Evolutionary conservation across 2,329 filamentous ascomycete genomes (phyloP), one percentile per base, ranked within the genome.

Genomic region (Fusarium proliferatum): DNA sequence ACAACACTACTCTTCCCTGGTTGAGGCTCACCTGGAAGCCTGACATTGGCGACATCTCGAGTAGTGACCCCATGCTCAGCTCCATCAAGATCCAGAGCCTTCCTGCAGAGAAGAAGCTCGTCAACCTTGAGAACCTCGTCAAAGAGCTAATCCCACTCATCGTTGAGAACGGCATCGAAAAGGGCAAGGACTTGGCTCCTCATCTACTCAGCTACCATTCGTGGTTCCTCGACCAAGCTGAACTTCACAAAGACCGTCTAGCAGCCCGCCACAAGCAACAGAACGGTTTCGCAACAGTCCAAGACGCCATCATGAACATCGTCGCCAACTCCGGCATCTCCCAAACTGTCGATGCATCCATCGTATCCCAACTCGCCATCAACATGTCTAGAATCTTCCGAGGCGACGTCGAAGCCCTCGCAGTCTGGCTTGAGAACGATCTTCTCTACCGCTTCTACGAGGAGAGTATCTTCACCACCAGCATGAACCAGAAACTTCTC

Each of bases 401-500:
- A 13, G 74, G 74, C 15, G 74, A 76, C 23, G 72, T 73, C 11
- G 74, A 76, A 48, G 66, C 72, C 48, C 57, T 76, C 2, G 74
- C 74, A 21, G 74, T 76, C 9, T 76, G 74, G 74, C 66, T 76
- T 6, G 72, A 76, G 49, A 45, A 75, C 49, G 69, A 76, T 23
- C 8, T 76, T 19, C 23, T 76, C 21, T 76, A 76, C 52, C 67
- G 64, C 15, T 76, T 76, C 53, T 76, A 76, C 36, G 72, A 76
- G 45, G 63, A 76, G 42, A 76, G 74, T 8, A 76, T 76, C 53
- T 76, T 76, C 53, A 76, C 74, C 8, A 76, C 74, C 6, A 76
- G 74, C 53, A 76, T 76, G 74, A 76, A 76, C 49, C 74, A 76
- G 59, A 76, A 76, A 26, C 74, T 76, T 8, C 63, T 74, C 23